These are phyloP conservation scores for Neurospora sp. DNA, from an alignment of 2,329 filamentous ascomycete genomes.

Conservation along the genomic window DNA sequence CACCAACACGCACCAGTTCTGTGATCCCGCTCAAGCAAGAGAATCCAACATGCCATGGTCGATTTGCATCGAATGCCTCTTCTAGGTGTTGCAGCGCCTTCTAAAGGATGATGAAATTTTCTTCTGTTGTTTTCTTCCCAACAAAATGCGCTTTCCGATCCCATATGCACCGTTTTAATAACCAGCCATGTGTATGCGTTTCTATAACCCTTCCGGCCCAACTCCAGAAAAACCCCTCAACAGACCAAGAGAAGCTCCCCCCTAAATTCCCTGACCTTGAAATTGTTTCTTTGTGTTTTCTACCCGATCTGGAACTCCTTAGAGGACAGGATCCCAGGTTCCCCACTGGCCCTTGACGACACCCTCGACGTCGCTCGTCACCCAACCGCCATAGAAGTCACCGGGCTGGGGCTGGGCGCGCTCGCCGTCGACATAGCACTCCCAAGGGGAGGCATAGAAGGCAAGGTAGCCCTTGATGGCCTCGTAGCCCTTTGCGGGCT, in stretches of 20 bases:
- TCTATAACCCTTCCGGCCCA: background rate
- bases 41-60: background rate
- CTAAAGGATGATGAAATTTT: background rate
- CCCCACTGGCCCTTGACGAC: constrained; percentile 34
- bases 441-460: constrained; percentile 53
- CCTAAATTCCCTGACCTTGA: background rate
- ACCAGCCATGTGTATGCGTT: background rate
- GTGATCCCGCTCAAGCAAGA: background rate
- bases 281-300: background rate
- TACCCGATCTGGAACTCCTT: background rate
- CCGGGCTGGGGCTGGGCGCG: constrained; percentile 48
- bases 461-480: constrained; percentile 45
- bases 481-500: constrained; percentile 41
- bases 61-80: background rate
- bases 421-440: constrained; percentile 53
- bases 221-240: background rate
- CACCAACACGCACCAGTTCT: background rate
- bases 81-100: background rate
- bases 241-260: background rate
- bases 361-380: constrained; percentile 49
- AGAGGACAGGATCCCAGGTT: constrained; percentile 28
- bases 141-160: background rate
- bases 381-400: constrained; percentile 57
- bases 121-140: background rate
- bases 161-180: background rate